phyloP scores from a whole-genome alignment of 2,329 filamentous ascomycete genomes.

The Laburnicola sp. region DNA sequence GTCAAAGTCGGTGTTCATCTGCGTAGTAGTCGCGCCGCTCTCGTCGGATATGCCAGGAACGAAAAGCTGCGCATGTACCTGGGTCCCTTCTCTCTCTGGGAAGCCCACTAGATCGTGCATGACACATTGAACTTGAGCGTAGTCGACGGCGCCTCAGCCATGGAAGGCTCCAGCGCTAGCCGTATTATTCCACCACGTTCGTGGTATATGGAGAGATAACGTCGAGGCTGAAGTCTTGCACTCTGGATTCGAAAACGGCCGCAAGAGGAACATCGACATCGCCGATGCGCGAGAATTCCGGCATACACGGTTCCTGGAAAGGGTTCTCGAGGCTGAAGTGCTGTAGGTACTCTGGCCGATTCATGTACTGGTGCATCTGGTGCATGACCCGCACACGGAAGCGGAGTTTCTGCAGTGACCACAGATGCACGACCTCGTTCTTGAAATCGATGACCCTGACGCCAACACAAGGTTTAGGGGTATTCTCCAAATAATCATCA shows the following conservation, averaged over 20 bases:
- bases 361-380: slow-evolving; percentile 94
- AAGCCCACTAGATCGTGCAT: slow-evolving; percentile 97
- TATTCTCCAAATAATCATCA: slow-evolving; percentile 77
- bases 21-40: slow-evolving; percentile 86
- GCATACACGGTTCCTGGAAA: slow-evolving; percentile 88
- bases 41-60: slow-evolving; percentile 85
- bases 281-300: slow-evolving; percentile 87
- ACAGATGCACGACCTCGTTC: slow-evolving; percentile 81
- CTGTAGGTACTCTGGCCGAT: slow-evolving; percentile 90
- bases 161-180: slow-evolving; percentile 88
- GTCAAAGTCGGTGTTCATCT: slow-evolving; percentile 92
- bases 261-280: slow-evolving; percentile 90
- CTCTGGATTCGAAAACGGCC: slow-evolving; percentile 90
- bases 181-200: slow-evolving; percentile 89
- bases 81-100: slow-evolving; percentile 89
- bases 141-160: slow-evolving; percentile 85
- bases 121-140: slow-evolving; percentile 98
- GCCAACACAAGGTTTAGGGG: slow-evolving; percentile 86
- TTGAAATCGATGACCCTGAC: slow-evolving; percentile 91
- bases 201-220: slow-evolving; percentile 90
- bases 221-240: slow-evolving; percentile 91
- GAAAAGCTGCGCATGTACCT: slow-evolving; percentile 96
- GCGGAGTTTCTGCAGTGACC: slow-evolving; percentile 91
- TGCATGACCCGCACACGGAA: slow-evolving; percentile 89
- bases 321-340: slow-evolving; percentile 92